A percentile compares a stretch with the other conserved stretches of the same genome.
Evolutionary conservation across 208 protist genomes (phyloP).

Genomic region (Porcisia hertigi): DNA sequence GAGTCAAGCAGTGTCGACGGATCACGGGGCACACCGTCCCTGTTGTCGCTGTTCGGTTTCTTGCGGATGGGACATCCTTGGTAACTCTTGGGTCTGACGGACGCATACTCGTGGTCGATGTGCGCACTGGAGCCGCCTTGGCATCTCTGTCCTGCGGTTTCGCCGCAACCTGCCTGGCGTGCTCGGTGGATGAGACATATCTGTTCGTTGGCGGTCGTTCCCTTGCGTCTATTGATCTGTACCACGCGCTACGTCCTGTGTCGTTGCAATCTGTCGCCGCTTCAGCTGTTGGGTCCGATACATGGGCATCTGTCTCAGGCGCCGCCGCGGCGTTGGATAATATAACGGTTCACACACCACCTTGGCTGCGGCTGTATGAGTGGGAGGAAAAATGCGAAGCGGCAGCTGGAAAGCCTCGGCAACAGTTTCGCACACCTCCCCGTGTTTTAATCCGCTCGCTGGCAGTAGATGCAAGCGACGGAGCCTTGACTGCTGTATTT

Average conservation of each 20-base stretch:
- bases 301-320: not conserved
- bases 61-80: constrained; percentile 28
- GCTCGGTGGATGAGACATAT: constrained; percentile 66
- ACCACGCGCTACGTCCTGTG: constrained; percentile 26
- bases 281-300: constrained; percentile 1
- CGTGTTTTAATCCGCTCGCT: constrained; percentile 10
- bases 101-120: constrained; percentile 44
- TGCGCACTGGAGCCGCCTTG: constrained; percentile 23
- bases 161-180: constrained; percentile 41
- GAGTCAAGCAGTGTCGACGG: constrained; percentile 21
- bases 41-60: constrained; percentile 32
- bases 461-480: not conserved
- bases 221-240: constrained; percentile 55
- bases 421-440: constrained; percentile 1
- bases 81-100: constrained; percentile 29
- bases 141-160: constrained; percentile 47
- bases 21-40: constrained; percentile 62
- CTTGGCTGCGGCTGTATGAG: constrained; percentile 22
- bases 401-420: not conserved
- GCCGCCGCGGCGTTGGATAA: not conserved
- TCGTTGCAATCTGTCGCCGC: constrained; percentile 7
- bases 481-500: constrained; percentile 27
- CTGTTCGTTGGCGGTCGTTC: constrained; percentile 62
- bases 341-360: not conserved
- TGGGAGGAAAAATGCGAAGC: constrained; percentile 8